Evolutionary conservation across 805 yeast genomes (phyloP), one percentile per base, ranked within the genome.

Genomic region (Yarrowia sp.): DNA sequence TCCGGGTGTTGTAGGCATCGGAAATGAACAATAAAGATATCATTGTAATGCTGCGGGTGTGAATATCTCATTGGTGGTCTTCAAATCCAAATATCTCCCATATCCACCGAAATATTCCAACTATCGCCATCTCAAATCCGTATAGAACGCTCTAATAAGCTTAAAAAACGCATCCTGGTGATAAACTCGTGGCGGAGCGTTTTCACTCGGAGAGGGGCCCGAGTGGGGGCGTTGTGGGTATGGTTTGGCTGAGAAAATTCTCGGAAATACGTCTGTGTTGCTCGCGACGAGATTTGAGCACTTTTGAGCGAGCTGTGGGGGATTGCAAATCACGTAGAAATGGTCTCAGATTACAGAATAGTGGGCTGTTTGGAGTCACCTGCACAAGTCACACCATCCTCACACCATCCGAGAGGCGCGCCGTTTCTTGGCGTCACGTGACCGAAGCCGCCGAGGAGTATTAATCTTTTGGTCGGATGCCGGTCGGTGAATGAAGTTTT

Each of bases 161-260:
- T 38, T 52, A 38, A 52, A 36, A 52, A 20, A 52, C 58, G 58
- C 58, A 52, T n/a, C 10, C 17, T 52, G 14, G n/a, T 13, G 58
- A 52, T 38, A 52, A 36, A 10, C 33, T 52, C 20, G 58, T 19
- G 58, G 58, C 43, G 19, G 34, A 19, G 58, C 10, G n/a, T 17
- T 33, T 8, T 8, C 19, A 9, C 53, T 46, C 52, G 17, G 24
- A 33, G 58, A 36, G 58, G 56, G 58, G 43, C 43, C 20, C 20
- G 30, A 34, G 56, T 34, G 58, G 42, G 58, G 43, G 30, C 17
- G 19, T 3, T 14, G 12, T 3, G 19, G 43, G 33, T 14, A 52
- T 52, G 12, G 43, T 52, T 52, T 52, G 13, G 58, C 38, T 6
- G 43, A 19, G 58, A 52, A 36, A 36, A 52, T 52, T 38, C 19